Conservation (phyloP, 805 yeast genomes). For the Ogataea haglerorum region DNA sequence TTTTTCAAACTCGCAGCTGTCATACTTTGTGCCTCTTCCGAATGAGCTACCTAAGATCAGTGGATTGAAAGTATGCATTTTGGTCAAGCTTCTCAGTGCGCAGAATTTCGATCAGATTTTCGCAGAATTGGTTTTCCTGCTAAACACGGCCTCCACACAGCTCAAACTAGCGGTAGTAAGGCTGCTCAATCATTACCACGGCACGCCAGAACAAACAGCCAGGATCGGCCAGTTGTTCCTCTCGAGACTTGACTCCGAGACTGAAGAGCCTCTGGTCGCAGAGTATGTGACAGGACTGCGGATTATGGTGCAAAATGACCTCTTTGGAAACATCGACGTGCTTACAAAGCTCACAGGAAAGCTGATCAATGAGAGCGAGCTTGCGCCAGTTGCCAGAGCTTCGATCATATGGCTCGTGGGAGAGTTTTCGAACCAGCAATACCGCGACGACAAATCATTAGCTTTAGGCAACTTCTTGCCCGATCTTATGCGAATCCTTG, state of each 20-base stretch:
- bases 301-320: slow-evolving; percentile 62
- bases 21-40: slow-evolving; percentile 55
- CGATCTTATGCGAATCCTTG: slow-evolving; percentile 63
- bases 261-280: slow-evolving; percentile 39
- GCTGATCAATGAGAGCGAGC: slow-evolving; percentile 17
- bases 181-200: slow-evolving; percentile 40
- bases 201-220: slow-evolving; percentile 42
- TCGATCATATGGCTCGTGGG: slow-evolving; percentile 91
- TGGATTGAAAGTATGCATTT: slow-evolving; percentile 54
- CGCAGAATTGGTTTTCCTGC: slow-evolving; percentile 62
- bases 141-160: slow-evolving; percentile 20
- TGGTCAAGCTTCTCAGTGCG: slow-evolving; percentile 56
- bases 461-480: slow-evolving; percentile 51
- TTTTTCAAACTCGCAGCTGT: slow-evolving; percentile 35
- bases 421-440: slow-evolving; percentile 49
- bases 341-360: slow-evolving; percentile 45
- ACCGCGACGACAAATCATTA: slow-evolving; percentile 14
- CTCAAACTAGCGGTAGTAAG: slow-evolving; percentile 49
- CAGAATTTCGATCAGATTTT: slow-evolving; percentile 49
- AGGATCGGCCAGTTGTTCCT: slow-evolving; percentile 64
- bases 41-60: slow-evolving; percentile 45
- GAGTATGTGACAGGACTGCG: slow-evolving; percentile 74
- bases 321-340: slow-evolving; percentile 50
- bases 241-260: slow-evolving; percentile 33
- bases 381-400: slow-evolving; percentile 54